Evolutionary conservation across 106 monocot genomes (phyloP), one percentile per base, ranked within the genome.

Genomic region (Gastrodia elata): DNA sequence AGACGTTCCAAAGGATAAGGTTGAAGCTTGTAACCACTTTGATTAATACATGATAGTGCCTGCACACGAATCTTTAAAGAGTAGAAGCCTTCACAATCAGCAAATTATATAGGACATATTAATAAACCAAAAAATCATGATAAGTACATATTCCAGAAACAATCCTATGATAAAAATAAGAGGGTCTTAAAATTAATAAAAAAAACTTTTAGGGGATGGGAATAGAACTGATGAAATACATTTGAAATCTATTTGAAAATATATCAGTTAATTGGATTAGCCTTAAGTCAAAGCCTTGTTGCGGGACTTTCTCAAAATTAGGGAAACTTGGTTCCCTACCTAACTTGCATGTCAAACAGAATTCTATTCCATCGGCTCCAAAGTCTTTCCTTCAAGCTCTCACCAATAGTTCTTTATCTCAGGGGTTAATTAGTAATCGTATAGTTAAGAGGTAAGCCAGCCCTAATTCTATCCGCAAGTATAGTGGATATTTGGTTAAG

Each of bases 11-110:
- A 64, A 39, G 93, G 97, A 71, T 90, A 88, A 15, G 88, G 88
- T 65, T 98, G 84, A 44, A 91, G 93, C 80, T 93, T 93, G 85
- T 93, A 87, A 14, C 92, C 82, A 61, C 88, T 77, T 42, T 80
- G 77, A 76, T 86, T 98, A 39, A 93, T 77, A 73, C 80, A 87
- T 44, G 76, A 74, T 80, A 98, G 59, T 73, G 93, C 93, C 38
- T 40, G 74, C 18, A 81, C 81, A 68, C 97, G 97, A 3, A 88
- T 82, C 97, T 98, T 77, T 0, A 74, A 58, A 26, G 42, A 65
- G 39, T 16, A 13, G 59, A 70, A 67, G 7, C 26, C 69, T 28
- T 39, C 39, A 5, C 24, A 61, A 40, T 41, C 20, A 38, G 36
- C 38, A 6, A 14, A 4, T 6, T 35, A 8, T 44, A 20, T 33